These are phyloP conservation scores for Colletotrichum brevisporum DNA, from an alignment of 2,329 filamentous ascomycete species.

Conservation along the genomic window DNA sequence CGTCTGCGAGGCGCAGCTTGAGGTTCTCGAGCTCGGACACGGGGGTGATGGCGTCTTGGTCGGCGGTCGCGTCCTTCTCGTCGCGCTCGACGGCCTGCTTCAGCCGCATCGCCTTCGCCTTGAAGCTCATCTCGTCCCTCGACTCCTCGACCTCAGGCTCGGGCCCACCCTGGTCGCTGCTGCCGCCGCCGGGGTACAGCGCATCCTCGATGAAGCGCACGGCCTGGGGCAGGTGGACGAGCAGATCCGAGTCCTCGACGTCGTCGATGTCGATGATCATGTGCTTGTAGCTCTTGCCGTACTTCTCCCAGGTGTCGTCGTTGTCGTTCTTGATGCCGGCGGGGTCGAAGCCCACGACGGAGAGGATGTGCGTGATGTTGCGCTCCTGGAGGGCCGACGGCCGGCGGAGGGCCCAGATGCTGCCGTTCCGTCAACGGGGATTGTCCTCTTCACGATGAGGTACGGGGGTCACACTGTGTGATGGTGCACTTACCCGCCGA, in stretches of 20 bases:
- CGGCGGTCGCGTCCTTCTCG: background rate
- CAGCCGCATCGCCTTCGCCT: constrained; percentile 30
- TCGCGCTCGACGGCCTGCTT: constrained; percentile 28
- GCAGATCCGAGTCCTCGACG: constrained; percentile 87
- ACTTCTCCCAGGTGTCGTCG: constrained; percentile 63
- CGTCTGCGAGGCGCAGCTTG: constrained; percentile 23
- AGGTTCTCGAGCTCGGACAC: constrained; percentile 28
- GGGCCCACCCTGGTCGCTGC: background rate
- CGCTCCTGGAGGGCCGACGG: constrained; percentile 78
- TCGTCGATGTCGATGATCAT: constrained; percentile 90
- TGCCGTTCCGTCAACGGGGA: constrained; percentile 52
- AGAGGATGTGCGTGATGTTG: constrained; percentile 92
- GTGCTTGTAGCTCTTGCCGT: constrained; percentile 75
- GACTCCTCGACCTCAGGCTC: background rate
- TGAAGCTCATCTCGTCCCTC: constrained; percentile 4
- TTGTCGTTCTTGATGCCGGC: constrained; percentile 63
- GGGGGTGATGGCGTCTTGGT: constrained; percentile 32
- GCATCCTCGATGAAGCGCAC: constrained; percentile 88
- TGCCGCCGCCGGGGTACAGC: constrained; percentile 56
- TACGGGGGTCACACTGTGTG: too few species aligned
- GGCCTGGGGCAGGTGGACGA: constrained; percentile 83
- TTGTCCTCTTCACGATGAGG: constrained; percentile 7
- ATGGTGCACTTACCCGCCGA: constrained; percentile 53
- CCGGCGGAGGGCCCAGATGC: constrained; percentile 83
- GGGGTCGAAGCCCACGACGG: constrained; percentile 74